Conservation (phyloP, 495 filamentous ascomycete species). For the Entonaema liquescens region DNA sequence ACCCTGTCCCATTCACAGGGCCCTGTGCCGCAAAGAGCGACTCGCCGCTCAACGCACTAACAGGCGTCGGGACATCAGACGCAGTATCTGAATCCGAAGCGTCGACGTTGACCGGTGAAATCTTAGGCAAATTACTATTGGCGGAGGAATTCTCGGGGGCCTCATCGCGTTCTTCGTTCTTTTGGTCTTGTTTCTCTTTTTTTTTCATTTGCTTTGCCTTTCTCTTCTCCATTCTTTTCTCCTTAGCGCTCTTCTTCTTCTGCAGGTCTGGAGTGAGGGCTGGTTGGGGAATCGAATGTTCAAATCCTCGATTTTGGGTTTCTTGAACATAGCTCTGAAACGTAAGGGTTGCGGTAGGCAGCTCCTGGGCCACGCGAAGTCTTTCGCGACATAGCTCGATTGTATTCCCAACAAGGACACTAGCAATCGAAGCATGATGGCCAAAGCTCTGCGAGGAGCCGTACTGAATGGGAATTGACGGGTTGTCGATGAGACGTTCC, state of each 20-base stretch:
- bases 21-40: too few relatives aligned
- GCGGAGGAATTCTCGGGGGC: too few relatives aligned
- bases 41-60: too few relatives aligned
- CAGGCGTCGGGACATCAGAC: too few relatives aligned
- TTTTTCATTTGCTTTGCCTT: neutral
- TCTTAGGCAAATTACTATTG: neutral
- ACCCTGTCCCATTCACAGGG: neutral
- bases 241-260: neutral
- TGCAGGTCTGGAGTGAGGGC: neutral
- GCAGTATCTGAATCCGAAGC: too few relatives aligned
- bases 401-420: slow-evolving; percentile 9
- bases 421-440: slow-evolving; percentile 4
- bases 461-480: neutral
- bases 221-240: neutral
- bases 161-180: neutral
- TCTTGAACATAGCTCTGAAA: neutral
- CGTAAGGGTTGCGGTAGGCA: neutral
- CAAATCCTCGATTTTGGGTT: neutral
- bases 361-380: neutral
- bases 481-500: neutral
- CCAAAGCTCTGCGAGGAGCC: neutral
- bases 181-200: neutral
- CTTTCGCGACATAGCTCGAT: slow-evolving; percentile 16
- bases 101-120: neutral
- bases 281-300: neutral